These are phyloP conservation scores for Suhomyces guaymorum DNA, from an alignment of 1,139 yeast genomes.

Conservation along the genomic window DNA sequence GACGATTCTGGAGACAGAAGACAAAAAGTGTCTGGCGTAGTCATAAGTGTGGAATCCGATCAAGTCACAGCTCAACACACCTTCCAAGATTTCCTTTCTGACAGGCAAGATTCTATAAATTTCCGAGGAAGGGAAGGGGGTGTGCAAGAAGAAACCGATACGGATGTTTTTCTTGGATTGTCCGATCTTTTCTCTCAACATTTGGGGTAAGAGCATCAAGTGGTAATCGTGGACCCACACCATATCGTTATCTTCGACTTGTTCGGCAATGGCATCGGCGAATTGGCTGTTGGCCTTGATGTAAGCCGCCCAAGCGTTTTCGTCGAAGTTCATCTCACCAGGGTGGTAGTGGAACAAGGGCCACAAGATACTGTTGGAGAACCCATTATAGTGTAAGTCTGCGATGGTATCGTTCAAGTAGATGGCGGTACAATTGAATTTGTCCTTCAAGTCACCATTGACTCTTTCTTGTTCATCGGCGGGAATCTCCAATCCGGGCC, in stretches of 20 bases:
- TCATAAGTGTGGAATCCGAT: constrained; percentile 99
- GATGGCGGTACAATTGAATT: constrained; percentile 89
- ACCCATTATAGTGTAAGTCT: constrained; percentile 95
- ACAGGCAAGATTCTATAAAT: constrained; percentile 95
- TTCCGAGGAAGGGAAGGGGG: constrained; percentile 97
- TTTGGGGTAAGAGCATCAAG: constrained; percentile 89
- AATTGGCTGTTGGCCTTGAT: constrained; percentile 88
- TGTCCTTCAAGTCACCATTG: constrained; percentile 64
- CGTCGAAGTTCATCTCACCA: constrained; percentile 98
- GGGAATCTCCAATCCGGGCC: constrained; percentile 94
- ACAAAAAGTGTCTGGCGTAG: constrained; percentile 95
- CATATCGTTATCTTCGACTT: constrained; percentile 79
- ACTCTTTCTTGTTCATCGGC: constrained; percentile 71
- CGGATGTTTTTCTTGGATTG: constrained; percentile 55
- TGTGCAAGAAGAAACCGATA: constrained; percentile 92
- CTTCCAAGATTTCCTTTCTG: constrained; percentile 84
- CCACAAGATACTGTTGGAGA: constrained; percentile 90
- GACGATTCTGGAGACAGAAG: constrained; percentile 86
- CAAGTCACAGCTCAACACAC: constrained; percentile 90
- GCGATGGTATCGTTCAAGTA: constrained; percentile 87
- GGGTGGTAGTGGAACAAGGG: constrained; percentile 98
- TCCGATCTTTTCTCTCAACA: constrained; percentile 71
- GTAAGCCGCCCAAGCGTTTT: constrained; percentile 97
- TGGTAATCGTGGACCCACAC: constrained; percentile 99
- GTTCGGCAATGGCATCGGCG: constrained; percentile 70